A percentile compares a stretch with the other conserved stretches of the same genome.
Conservation (phyloP, 2,329 filamentous ascomycete species). For the Calonectria naviculata region DNA sequence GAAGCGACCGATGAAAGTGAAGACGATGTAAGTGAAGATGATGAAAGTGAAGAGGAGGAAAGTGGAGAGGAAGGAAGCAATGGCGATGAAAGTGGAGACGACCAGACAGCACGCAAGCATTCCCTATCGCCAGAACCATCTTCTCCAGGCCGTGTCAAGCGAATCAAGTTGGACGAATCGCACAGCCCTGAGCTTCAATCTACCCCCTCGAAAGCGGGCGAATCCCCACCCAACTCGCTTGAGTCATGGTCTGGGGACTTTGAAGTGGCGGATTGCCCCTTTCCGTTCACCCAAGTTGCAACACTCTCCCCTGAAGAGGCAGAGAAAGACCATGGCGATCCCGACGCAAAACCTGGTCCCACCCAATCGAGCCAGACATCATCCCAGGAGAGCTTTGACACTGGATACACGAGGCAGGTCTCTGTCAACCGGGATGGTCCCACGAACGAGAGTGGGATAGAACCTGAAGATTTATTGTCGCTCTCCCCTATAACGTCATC, state of each 20-base stretch:
- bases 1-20: slow-evolving; percentile 10
- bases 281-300: neutral
- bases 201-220: slow-evolving; percentile 3
- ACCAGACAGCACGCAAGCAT: slow-evolving; percentile 20
- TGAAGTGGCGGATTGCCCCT: slow-evolving; percentile 13
- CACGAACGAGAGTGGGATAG: neutral
- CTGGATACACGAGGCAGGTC: slow-evolving; percentile 34
- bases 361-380: slow-evolving; percentile 41
- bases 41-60: neutral
- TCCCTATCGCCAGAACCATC: slow-evolving; percentile 12
- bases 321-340: slow-evolving; percentile 77
- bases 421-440: slow-evolving; percentile 33
- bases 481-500: slow-evolving; percentile 30
- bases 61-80: neutral
- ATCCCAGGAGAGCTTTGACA: slow-evolving; percentile 61
- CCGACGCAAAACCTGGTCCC: slow-evolving; percentile 69
- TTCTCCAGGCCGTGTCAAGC: slow-evolving; percentile 19
- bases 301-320: slow-evolving; percentile 12
- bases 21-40: neutral
- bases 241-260: slow-evolving; percentile 4
- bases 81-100: neutral
- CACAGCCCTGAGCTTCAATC: neutral
- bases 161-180: slow-evolving; percentile 9
- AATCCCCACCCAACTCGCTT: slow-evolving; percentile 12
- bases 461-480: slow-evolving; percentile 19